phyloP scores from a whole-genome alignment of 2,329 filamentous ascomycete species.

The Fusarium sp. region DNA sequence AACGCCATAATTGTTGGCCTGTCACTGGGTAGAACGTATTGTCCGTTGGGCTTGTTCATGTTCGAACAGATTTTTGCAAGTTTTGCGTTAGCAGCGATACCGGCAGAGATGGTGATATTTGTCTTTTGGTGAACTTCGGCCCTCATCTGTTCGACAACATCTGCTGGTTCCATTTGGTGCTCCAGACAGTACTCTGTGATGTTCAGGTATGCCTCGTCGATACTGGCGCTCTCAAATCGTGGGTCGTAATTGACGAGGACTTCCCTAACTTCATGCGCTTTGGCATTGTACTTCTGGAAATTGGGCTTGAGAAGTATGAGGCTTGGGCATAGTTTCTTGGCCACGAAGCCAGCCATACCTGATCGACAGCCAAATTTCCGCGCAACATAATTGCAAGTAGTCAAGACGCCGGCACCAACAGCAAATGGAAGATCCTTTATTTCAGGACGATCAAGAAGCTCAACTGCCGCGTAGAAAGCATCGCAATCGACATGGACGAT shows the following conservation, averaged over 20 bases:
- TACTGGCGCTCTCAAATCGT: slow-evolving; percentile 91
- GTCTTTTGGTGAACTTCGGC: slow-evolving; percentile 80
- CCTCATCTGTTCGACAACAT: slow-evolving; percentile 82
- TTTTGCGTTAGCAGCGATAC: slow-evolving; percentile 93
- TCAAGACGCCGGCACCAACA: slow-evolving; percentile 78
- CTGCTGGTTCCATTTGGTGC: slow-evolving; percentile 76
- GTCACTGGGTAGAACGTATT: slow-evolving; percentile 81
- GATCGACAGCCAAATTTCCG: slow-evolving; percentile 91
- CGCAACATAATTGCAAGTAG: slow-evolving; percentile 87
- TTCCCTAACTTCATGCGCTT: slow-evolving; percentile 87
- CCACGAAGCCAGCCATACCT: slow-evolving; percentile 96
- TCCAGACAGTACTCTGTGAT: slow-evolving; percentile 86
- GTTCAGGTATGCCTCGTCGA: slow-evolving; percentile 97
- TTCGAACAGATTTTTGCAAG: slow-evolving; percentile 97
- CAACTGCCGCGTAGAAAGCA: slow-evolving; percentile 96
- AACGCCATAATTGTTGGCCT: slow-evolving; percentile 83
- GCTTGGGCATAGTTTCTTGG: slow-evolving; percentile 91
- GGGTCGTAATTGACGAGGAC: slow-evolving; percentile 90
- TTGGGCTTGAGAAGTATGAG: slow-evolving; percentile 86
- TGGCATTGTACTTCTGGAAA: slow-evolving; percentile 90
- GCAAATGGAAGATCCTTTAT: slow-evolving; percentile 90
- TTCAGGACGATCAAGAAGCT: slow-evolving; percentile 86
- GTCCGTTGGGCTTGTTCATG: slow-evolving; percentile 95
- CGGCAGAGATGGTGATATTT: slow-evolving; percentile 90
- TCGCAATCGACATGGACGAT: slow-evolving; percentile 97